Percentiles rank a stretch among this genome's conserved stretches.
These are phyloP conservation scores for Crithidia brevicula DNA, from an alignment of 208 protist species.

Conservation along the genomic window DNA sequence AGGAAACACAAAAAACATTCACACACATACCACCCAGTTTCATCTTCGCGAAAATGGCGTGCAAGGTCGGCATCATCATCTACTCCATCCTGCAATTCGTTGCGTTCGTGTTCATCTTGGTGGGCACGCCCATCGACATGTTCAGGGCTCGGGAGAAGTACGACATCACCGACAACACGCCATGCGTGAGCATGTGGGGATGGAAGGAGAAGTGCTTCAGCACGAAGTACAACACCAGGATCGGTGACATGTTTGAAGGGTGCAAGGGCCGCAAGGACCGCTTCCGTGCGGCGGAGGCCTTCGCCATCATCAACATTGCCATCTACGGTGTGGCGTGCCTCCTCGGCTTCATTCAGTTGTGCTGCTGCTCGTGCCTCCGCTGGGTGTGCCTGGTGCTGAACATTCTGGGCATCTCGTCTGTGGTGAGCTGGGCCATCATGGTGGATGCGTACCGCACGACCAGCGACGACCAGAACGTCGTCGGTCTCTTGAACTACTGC, in stretches of 20 bases:
- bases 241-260: constrained; percentile 10
- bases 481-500: neutral
- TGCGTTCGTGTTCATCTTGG: constrained; percentile 44
- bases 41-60: neutral
- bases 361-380: constrained; percentile 40
- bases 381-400: constrained; percentile 37
- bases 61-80: constrained; percentile 43
- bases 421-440: constrained; percentile 44
- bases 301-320: constrained; percentile 41
- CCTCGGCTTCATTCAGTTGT: constrained; percentile 26
- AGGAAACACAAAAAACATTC: no score
- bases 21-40: no score
- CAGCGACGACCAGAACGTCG: neutral
- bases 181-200: constrained; percentile 54
- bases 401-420: constrained; percentile 9
- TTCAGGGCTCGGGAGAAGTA: constrained; percentile 27
- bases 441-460: constrained; percentile 26
- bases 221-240: constrained; percentile 1
- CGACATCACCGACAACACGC: neutral
- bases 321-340: constrained; percentile 12
- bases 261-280: constrained; percentile 27
- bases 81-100: constrained; percentile 35
- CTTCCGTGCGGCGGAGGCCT: constrained; percentile 42
- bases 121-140: constrained; percentile 56
- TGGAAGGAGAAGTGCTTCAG: neutral